Conservation (phyloP, 2,329 filamentous ascomycete genomes). For the Hypoxylon sp. region DNA sequence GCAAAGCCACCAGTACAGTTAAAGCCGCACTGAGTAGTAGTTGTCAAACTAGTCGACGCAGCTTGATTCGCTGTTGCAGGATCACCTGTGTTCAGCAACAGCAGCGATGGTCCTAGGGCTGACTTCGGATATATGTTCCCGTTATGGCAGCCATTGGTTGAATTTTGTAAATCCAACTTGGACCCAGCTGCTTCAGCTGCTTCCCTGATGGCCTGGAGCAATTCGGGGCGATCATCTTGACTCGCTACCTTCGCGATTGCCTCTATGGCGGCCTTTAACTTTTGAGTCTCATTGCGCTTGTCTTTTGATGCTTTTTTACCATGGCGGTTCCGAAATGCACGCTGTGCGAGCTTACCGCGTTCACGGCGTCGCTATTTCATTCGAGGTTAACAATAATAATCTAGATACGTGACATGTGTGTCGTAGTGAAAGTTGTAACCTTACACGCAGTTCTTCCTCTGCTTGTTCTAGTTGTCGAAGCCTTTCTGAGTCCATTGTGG, state of each 20-base stretch:
- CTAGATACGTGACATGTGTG: background rate
- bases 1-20: background rate
- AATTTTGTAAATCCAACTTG: constrained; percentile 33
- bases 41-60: background rate
- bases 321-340: constrained; percentile 54
- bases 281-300: constrained; percentile 46
- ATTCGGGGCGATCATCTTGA: constrained; percentile 34
- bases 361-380: constrained; percentile 51
- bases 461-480: constrained; percentile 32
- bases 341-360: constrained; percentile 52
- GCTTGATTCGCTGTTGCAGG: background rate
- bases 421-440: background rate
- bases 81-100: background rate
- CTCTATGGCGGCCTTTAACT: constrained; percentile 45
- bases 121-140: background rate
- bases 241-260: constrained; percentile 40
- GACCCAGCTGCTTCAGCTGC: constrained; percentile 44
- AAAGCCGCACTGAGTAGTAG: background rate
- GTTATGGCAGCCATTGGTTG: background rate
- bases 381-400: constrained; percentile 15
- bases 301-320: constrained; percentile 37
- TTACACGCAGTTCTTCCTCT: constrained; percentile 34
- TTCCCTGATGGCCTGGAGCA: constrained; percentile 42
- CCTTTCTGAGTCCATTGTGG: constrained; percentile 32
- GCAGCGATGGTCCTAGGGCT: background rate